Percentiles rank a stretch among this genome's conserved stretches.
Evolutionary conservation across 345 rosid genomes (phyloP).

Genomic region (Salix caprea): DNA sequence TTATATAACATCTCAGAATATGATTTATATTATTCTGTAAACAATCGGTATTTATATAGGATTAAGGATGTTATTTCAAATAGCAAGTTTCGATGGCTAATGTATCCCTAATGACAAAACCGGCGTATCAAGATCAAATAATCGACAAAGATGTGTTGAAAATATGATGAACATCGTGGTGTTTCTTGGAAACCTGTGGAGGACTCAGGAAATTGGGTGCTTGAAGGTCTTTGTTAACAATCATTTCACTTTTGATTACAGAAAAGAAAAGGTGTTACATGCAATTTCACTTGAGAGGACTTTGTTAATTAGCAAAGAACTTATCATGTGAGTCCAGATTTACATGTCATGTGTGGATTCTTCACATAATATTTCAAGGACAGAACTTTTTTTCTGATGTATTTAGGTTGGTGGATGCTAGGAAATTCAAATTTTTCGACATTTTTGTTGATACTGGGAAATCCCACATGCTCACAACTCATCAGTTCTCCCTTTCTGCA

Average conservation of each 20-base stretch:
- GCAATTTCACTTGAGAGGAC: neutral
- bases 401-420: neutral
- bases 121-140: neutral
- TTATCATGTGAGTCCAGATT: neutral
- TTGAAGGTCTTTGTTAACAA: neutral
- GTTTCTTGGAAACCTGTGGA: neutral
- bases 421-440: neutral
- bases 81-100: neutral
- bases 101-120: neutral
- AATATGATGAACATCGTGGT: neutral
- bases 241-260: neutral
- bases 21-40: no score
- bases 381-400: neutral
- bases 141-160: neutral
- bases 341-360: neutral
- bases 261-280: neutral
- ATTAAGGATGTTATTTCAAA: neutral
- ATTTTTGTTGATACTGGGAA: neutral
- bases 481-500: slow-evolving; percentile 8
- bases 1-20: no score
- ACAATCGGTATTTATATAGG: no score
- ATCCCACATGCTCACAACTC: slow-evolving; percentile 33
- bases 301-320: neutral
- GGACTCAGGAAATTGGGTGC: neutral
- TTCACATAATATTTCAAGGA: neutral